A percentile compares a stretch with the other conserved stretches of the same genome.
Evolutionary conservation across 2,329 filamentous ascomycete species (phyloP).

Genomic region (Cylindrodendrum hubeiense): DNA sequence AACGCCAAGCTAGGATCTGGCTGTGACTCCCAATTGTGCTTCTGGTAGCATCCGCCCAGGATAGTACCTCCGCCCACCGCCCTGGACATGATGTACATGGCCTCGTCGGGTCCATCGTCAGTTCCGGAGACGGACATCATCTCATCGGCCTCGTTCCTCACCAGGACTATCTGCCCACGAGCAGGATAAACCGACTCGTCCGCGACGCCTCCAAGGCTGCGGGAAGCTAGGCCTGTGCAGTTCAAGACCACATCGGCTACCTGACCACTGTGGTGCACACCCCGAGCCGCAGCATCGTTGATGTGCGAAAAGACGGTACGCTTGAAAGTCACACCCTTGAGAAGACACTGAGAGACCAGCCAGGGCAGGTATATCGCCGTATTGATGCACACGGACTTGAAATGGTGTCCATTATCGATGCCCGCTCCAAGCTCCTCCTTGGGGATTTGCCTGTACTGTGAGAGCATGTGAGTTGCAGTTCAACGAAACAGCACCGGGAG

Average conservation of each 20-base stretch:
- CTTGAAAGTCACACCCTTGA: conserved; percentile 76
- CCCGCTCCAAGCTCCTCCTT: conserved; percentile 8
- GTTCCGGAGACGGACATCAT: conserved; percentile 80
- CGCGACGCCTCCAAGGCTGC: conserved; percentile 81
- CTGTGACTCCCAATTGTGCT: conserved; percentile 81
- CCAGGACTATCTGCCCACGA: conserved; percentile 85
- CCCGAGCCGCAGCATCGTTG: conserved; percentile 66
- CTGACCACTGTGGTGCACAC: conserved; percentile 62
- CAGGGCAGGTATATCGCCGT: conserved; percentile 87
- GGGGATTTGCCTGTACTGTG: conserved; percentile 14
- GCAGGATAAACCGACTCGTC: conserved; percentile 79
- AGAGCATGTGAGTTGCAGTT: not conserved
- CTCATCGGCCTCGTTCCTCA: conserved; percentile 78
- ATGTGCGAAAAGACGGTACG: conserved; percentile 76
- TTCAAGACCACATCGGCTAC: conserved; percentile 80
- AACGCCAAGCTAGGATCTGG: conserved; percentile 81
- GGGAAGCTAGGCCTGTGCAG: conserved; percentile 82
- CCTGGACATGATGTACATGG: conserved; percentile 84
- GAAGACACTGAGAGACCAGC: conserved; percentile 82
- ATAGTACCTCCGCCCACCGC: conserved; percentile 83
- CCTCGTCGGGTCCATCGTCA: conserved; percentile 78
- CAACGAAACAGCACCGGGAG: not conserved
- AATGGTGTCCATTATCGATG: conserved; percentile 50
- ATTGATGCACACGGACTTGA: conserved; percentile 92
- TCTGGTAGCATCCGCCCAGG: conserved; percentile 84